A percentile compares a stretch with the other conserved stretches of the same genome.
phyloP scores from a whole-genome alignment of 495 filamentous ascomycete species.

The Trichoderma asperelloides region DNA sequence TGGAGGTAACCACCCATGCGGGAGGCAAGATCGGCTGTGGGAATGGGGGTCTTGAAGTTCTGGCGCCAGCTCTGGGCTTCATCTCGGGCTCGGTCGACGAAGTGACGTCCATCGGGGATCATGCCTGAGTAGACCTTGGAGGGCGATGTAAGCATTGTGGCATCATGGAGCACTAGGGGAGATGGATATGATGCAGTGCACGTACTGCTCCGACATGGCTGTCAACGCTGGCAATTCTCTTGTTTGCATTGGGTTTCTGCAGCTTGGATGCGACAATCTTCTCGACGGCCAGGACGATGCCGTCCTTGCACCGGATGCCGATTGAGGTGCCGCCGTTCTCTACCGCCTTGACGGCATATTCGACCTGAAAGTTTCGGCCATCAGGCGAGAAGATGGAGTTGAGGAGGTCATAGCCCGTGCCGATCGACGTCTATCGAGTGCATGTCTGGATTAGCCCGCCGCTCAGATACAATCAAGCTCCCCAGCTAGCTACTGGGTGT shows the following conservation, averaged over 20 bases:
- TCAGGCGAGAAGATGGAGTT: constrained; percentile 99
- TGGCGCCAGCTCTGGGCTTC: constrained; percentile 85
- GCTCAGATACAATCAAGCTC: background rate
- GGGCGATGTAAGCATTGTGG: background rate
- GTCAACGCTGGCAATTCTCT: constrained; percentile 91
- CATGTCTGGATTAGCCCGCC: background rate
- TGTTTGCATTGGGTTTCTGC: constrained; percentile 86
- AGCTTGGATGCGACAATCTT: constrained; percentile 94
- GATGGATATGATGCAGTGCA: constrained; percentile 7
- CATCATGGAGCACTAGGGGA: constrained; percentile 5
- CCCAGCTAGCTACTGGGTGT: background rate
- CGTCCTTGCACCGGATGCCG: constrained; percentile 95
- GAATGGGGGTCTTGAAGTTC: constrained; percentile 85
- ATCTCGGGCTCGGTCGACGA: constrained; percentile 86
- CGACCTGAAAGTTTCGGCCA: constrained; percentile 98
- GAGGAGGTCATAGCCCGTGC: constrained; percentile 96
- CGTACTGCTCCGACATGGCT: constrained; percentile 87
- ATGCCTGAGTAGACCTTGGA: constrained; percentile 82
- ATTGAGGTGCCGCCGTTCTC: constrained; percentile 96
- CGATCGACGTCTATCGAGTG: constrained; percentile 80
- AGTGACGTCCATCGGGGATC: constrained; percentile 89
- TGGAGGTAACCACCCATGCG: constrained; percentile 93
- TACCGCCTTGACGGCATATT: constrained; percentile 97
- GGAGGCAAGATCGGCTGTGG: constrained; percentile 73
- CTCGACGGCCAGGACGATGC: constrained; percentile 91